Conservation (phyloP, 2,329 filamentous ascomycete genomes). For the Pseudogymnoascus sp. region DNA sequence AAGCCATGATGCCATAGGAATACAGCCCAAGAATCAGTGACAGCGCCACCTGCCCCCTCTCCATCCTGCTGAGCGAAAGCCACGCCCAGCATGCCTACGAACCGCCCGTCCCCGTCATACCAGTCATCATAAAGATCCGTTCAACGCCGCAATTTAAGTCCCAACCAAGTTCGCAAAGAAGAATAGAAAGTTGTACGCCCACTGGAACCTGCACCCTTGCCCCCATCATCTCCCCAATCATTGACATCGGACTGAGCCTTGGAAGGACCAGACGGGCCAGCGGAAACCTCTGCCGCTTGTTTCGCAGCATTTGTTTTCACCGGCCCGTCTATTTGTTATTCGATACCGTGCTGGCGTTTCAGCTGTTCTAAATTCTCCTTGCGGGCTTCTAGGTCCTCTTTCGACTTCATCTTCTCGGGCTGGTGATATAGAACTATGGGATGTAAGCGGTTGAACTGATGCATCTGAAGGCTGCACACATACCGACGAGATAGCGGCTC, state of each 20-base stretch:
- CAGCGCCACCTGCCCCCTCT: constrained; percentile 6
- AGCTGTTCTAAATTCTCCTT: constrained; percentile 97
- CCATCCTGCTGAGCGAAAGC: constrained; percentile 1
- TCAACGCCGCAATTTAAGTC: constrained; percentile 10
- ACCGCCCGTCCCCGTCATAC: constrained; percentile 4
- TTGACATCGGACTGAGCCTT: constrained; percentile 21
- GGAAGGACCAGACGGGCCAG: constrained; percentile 50
- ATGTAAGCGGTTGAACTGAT: constrained; percentile 4
- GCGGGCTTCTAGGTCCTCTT: constrained; percentile 88
- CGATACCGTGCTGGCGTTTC: constrained; percentile 96
- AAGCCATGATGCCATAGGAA: constrained; percentile 1
- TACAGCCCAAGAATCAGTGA: constrained; percentile 8
- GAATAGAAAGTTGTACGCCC: constrained; percentile 23
- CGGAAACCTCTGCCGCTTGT: constrained; percentile 9
- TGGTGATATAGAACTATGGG: constrained; percentile 63
- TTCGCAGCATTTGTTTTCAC: constrained; percentile 32
- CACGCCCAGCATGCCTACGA: constrained; percentile 1
- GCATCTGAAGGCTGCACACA: constrained; percentile 32
- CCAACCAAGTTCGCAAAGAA: constrained; percentile 21
- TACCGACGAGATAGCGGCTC: constrained; percentile 96
- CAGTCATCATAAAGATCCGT: constrained; percentile 12
- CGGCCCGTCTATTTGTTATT: constrained; percentile 81
- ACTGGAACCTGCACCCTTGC: constrained; percentile 17
- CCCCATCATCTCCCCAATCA: constrained; percentile 15
- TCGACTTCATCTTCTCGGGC: constrained; percentile 78